Percentiles rank a stretch among this genome's conserved stretches.
phyloP scores from a whole-genome alignment of 495 filamentous ascomycete species.

The Podospora appendiculata region DNA sequence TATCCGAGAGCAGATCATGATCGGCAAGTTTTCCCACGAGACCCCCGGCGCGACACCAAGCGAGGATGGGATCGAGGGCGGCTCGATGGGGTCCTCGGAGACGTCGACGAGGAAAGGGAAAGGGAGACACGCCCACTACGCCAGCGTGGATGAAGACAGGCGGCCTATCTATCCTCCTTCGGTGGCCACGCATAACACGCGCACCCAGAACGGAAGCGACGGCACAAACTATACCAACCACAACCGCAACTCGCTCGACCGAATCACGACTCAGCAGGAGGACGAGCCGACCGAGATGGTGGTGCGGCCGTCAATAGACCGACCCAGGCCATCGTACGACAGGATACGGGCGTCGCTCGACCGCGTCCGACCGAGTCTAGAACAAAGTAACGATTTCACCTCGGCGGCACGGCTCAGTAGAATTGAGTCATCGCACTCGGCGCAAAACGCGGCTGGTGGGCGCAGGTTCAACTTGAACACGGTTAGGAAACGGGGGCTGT shows the following conservation, averaged over 20 bases:
- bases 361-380: constrained; percentile 67
- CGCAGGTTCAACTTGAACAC: constrained; percentile 25
- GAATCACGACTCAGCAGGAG: constrained; percentile 13
- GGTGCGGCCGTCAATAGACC: constrained; percentile 53
- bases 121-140: constrained; percentile 49
- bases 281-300: constrained; percentile 21
- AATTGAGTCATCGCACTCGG: constrained; percentile 66
- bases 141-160: constrained; percentile 68
- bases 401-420: constrained; percentile 75
- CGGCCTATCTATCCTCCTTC: constrained; percentile 90
- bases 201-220: constrained; percentile 86
- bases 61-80: constrained; percentile 21
- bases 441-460: constrained; percentile 8
- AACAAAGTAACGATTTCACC: constrained; percentile 83
- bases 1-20: constrained; percentile 80
- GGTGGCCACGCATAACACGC: constrained; percentile 70
- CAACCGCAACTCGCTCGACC: constrained; percentile 45
- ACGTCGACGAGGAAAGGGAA: constrained; percentile 40
- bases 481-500: constrained; percentile 27
- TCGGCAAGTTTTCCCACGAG: constrained; percentile 59
- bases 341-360: constrained; percentile 70
- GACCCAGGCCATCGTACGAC: constrained; percentile 70
- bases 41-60: constrained; percentile 4
- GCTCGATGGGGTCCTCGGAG: constrained; percentile 33
- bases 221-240: constrained; percentile 80